Evolutionary conservation across 176 grass and related monocot genomes (phyloP), one percentile per base, ranked within the genome.

Genomic region (Ananas comosus): DNA sequence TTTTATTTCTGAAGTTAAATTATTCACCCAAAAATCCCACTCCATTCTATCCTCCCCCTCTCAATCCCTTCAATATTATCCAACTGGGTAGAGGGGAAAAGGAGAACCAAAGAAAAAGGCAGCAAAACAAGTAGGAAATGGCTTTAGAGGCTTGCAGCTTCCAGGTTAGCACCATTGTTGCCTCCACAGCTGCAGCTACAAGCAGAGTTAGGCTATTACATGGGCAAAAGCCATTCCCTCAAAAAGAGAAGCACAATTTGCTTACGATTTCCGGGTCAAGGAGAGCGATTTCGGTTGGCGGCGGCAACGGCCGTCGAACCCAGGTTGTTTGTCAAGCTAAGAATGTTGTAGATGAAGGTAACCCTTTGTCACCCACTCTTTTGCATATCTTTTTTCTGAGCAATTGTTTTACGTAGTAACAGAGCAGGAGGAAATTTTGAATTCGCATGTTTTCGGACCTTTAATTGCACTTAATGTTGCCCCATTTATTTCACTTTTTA

Each of bases 61-160:
- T n/a, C 56, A 16, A 14, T 58, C 56, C 9, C 14, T 10, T 19
- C 16, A 16, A 7, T 61, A 16, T 19, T 61, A 16, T 18, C 56
- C 21, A 61, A 16, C 56, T 18, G 9, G 16, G 17, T 19, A 61
- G 21, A 61, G 13, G 16, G 7, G 16, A 0, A 56, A 61, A 18
- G 5, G 10, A 56, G 13, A 22, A 2, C 9, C 8, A 21, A 61
- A 61, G 10, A 13, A 14, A 11, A 61, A 21, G n/a, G n/a, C 33
- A 42, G 33, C 33, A 61, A n/a, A 61, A 61, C 9, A 61, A n/a
- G 7, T 16, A 0, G 16, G n/a, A 10, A 61, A 61, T 61, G 56
- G 56, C 56, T 61, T 61, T 61, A 61, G 56, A 61, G 56, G 21
- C 56, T 19, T 61, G 33, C 5, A 42, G 56, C 56, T 61, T 61